Conservation (phyloP, 495 filamentous ascomycete species). For the Podospora comata region DNA sequence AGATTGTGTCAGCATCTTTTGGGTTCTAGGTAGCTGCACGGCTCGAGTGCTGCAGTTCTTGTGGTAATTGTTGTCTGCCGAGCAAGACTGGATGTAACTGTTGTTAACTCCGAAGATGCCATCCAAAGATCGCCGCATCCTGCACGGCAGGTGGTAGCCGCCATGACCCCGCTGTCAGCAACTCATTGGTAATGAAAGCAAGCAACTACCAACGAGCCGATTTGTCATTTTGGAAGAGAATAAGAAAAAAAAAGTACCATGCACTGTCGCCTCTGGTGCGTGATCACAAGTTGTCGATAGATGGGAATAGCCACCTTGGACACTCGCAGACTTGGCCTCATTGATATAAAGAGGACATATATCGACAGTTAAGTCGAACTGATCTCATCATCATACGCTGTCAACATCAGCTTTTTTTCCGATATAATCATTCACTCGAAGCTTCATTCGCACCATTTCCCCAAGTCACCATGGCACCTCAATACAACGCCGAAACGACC, state of each 20-base stretch:
- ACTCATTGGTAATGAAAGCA: neutral
- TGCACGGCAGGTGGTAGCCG: neutral
- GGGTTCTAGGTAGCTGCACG: no score
- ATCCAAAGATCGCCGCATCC: neutral
- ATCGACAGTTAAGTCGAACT: neutral
- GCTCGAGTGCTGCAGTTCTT: neutral
- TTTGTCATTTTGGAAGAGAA: neutral
- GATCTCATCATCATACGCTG: neutral
- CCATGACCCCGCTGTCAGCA: neutral
- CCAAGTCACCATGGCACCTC: constrained; percentile 21
- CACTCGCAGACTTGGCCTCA: neutral
- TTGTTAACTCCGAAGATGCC: neutral
- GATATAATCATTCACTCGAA: no score
- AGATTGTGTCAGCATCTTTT: no score
- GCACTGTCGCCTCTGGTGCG: no score
- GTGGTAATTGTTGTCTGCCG: neutral
- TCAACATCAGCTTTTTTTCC: neutral
- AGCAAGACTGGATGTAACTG: neutral
- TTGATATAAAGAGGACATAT: neutral
- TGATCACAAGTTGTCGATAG: neutral
- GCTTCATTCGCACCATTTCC: neutral
- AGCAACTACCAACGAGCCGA: neutral
- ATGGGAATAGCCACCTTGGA: neutral
- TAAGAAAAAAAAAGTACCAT: no score
- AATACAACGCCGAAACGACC: constrained; percentile 20